Percentiles rank a stretch among this genome's conserved stretches.
Conservation (phyloP, 176 grass and related monocot species). For the Zea mays region DNA sequence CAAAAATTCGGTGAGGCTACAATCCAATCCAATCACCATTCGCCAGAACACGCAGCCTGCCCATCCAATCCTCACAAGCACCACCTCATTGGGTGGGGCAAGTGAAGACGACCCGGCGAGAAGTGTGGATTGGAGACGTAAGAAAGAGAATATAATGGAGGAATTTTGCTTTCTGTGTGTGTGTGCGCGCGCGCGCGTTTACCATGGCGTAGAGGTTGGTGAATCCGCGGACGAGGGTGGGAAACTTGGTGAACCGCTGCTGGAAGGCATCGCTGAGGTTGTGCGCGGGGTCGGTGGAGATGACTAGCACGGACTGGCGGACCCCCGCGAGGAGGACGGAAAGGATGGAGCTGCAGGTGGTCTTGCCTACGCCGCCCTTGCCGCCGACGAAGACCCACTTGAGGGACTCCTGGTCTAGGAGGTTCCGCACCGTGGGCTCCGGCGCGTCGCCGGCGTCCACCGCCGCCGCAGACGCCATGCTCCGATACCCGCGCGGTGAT, state of each 20-base stretch:
- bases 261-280: constrained; percentile 99
- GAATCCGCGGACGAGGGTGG: constrained; percentile 96
- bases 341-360: constrained; percentile 97
- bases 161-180: no score
- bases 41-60: background rate
- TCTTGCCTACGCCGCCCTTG: constrained; percentile 99
- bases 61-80: constrained; percentile 20
- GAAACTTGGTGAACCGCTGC: constrained; percentile 99
- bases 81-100: background rate
- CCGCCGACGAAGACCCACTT: constrained; percentile 99
- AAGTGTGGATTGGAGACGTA: background rate
- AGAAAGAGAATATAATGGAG: background rate
- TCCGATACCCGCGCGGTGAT: constrained; percentile 7
- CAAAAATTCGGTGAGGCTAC: constrained; percentile 8
- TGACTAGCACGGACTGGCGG: constrained; percentile 91
- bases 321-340: constrained; percentile 82
- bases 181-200: background rate
- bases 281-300: constrained; percentile 99
- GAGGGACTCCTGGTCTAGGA: constrained; percentile 84
- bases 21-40: constrained; percentile 2
- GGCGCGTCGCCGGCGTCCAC: constrained; percentile 53
- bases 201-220: constrained; percentile 98
- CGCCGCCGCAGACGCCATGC: constrained; percentile 39
- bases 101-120: background rate
- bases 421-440: constrained; percentile 80